Conservation (phyloP, 1,139 yeast species). For the Sugiyamaella pinicola region DNA sequence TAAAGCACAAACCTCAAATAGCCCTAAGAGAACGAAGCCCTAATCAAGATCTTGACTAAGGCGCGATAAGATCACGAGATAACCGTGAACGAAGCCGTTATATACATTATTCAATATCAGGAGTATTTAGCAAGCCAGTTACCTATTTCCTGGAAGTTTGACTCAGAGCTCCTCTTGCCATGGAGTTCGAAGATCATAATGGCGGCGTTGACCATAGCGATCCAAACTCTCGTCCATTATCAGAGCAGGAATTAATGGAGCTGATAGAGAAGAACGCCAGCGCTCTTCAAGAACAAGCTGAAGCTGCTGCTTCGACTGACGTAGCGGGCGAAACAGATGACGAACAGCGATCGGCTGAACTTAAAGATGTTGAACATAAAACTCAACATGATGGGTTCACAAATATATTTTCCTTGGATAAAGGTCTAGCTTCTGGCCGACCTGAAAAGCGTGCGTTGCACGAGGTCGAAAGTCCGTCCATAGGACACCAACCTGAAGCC, state of each 20-base stretch:
- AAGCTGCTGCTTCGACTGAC: conserved; percentile 7
- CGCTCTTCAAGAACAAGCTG: conserved; percentile 12
- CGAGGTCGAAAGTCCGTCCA: background rate
- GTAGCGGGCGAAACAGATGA: background rate
- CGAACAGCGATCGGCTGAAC: background rate
- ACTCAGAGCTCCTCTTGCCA: background rate
- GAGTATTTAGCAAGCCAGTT: too few relatives aligned
- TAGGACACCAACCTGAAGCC: background rate
- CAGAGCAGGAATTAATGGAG: conserved; percentile 21
- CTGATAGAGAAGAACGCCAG: conserved; percentile 21
- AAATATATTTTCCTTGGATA: background rate
- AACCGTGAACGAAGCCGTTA: background rate
- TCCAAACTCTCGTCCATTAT: conserved; percentile 15
- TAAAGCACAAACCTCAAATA: conserved; percentile 7
- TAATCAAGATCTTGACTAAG: conserved; percentile 9
- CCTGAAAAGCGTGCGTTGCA: conserved; percentile 2
- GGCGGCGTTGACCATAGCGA: conserved; percentile 10
- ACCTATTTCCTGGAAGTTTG: background rate
- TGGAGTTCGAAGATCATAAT: conserved; percentile 15
- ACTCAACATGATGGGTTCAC: background rate
- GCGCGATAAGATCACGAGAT: conserved; percentile 10
- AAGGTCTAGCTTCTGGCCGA: background rate
- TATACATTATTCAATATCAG: background rate
- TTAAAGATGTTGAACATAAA: too few relatives aligned
- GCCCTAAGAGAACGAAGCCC: conserved; percentile 18